Evolutionary conservation across 2,329 filamentous ascomycete species (phyloP), one percentile per base, ranked within the genome.

Genomic region (Talaromyces sp.): DNA sequence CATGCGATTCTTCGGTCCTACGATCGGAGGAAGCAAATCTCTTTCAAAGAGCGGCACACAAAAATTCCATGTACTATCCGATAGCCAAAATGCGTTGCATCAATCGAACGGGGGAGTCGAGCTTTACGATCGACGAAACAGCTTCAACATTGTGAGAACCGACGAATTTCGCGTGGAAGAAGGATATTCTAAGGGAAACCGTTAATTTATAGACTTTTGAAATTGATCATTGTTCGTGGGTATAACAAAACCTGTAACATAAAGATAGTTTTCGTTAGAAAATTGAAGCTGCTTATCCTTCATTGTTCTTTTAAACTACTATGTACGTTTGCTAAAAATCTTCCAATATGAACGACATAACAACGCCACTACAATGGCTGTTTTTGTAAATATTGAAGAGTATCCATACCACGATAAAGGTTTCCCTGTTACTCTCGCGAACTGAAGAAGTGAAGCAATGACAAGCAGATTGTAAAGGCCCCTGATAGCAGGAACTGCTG

Each of bases 101-200:
- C 43, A 24, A 24, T 21, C 43, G 1, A n/a, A 48, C 12, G 43
- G 1, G n/a, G 43, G 10, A 48, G 43, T 48, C 19, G 43, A 48
- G 12, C 43, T 48, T 24, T 21, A 48, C 19, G 17, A 48, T 19
- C 21, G 43, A 48, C 43, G n/a, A 24, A 48, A 12, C 21, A 24
- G 19, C n/a, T 48, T 48, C 43, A 48, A 24, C 12, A 19, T 48
- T 48, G 43, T 48, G 21, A n/a, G 43, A 21, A 48, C 43, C 43
- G 43, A 48, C 21, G 43, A 48, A 12, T 48, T 48, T 24, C 21
- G 19, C 9, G 43, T 48, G 43, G 43, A 48, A 24, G 21, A 19
- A 3, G 12, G 43, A 24, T 48, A 48, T 48, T 12, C 10, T n/a
- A 24, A 48, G 43, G 70, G 65, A 48, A 48, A 48, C 2, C 7